Conservation (phyloP, 2,329 filamentous ascomycete species). For the Lecanicillium sp. region DNA sequence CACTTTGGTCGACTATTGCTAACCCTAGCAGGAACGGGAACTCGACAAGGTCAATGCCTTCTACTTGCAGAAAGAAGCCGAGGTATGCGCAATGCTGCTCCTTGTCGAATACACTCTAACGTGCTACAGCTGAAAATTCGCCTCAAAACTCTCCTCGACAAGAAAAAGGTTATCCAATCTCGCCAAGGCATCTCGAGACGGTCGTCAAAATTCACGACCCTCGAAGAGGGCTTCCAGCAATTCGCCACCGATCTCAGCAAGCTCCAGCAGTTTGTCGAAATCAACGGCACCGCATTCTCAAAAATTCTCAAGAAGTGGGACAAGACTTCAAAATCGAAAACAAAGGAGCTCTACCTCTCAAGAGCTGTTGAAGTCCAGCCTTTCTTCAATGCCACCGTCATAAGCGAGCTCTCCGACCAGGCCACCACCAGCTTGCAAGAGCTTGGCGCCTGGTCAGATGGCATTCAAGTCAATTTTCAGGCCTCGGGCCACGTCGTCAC, state of each 20-base stretch:
- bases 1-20: conserved; percentile 31
- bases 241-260: conserved; percentile 97
- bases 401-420: conserved; percentile 93
- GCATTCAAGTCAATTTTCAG: conserved; percentile 84
- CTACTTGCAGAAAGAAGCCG: conserved; percentile 95
- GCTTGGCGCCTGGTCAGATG: conserved; percentile 93
- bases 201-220: conserved; percentile 86
- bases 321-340: conserved; percentile 98
- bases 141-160: conserved; percentile 85
- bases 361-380: conserved; percentile 95
- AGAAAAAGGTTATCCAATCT: conserved; percentile 86
- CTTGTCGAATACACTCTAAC: not conserved
- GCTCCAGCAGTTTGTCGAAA: conserved; percentile 95
- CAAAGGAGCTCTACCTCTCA: conserved; percentile 94
- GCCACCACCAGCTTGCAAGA: conserved; percentile 95
- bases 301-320: conserved; percentile 99
- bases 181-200: conserved; percentile 75
- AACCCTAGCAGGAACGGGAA: conserved; percentile 70
- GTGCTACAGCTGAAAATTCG: conserved; percentile 75
- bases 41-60: conserved; percentile 98
- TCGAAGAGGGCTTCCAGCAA: conserved; percentile 95
- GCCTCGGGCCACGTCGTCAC: conserved; percentile 57
- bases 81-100: conserved; percentile 49
- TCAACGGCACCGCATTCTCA: conserved; percentile 95
- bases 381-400: conserved; percentile 95